Evolutionary conservation across 78 protist species (phyloP).

Genomic region (Pigoraptor vietnamica): DNA sequence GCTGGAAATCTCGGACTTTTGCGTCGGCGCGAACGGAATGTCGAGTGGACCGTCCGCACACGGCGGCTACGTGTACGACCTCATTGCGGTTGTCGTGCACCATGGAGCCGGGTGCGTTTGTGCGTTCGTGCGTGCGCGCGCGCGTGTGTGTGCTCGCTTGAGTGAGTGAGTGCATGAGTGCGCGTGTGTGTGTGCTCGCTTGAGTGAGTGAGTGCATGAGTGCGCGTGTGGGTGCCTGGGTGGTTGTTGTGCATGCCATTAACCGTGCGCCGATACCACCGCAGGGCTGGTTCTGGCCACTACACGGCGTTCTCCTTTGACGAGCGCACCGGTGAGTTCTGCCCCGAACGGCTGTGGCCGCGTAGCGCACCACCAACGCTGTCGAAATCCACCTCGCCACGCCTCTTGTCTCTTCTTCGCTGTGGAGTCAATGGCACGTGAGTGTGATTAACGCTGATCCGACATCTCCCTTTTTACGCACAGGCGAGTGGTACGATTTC

Average conservation of each 20-base stretch:
- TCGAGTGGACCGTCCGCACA: background rate
- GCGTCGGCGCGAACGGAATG: background rate
- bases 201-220: no score
- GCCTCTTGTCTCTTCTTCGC: background rate
- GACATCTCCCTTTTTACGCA: background rate
- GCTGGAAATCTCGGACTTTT: background rate
- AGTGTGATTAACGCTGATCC: no score
- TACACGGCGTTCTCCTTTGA: background rate
- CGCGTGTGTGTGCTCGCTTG: background rate
- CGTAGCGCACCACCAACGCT: background rate
- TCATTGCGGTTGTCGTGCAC: conserved; percentile 1
- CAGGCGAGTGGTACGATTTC: background rate
- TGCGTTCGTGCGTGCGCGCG: background rate
- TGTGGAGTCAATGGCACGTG: no score
- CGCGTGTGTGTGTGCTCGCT: background rate
- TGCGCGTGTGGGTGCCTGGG: no score
- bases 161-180: no score
- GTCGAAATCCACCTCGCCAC: no score
- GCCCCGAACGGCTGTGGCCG: background rate
- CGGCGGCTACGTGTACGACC: background rate
- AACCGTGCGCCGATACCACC: no score
- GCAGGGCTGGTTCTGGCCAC: background rate
- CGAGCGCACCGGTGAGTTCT: background rate
- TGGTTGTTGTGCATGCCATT: no score
- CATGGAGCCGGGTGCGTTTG: background rate